A percentile compares a stretch with the other conserved stretches of the same genome.
Evolutionary conservation across 768 basidiomycete species (phyloP).

Genomic region (Tylopilus plumbeoviolaceoides): DNA sequence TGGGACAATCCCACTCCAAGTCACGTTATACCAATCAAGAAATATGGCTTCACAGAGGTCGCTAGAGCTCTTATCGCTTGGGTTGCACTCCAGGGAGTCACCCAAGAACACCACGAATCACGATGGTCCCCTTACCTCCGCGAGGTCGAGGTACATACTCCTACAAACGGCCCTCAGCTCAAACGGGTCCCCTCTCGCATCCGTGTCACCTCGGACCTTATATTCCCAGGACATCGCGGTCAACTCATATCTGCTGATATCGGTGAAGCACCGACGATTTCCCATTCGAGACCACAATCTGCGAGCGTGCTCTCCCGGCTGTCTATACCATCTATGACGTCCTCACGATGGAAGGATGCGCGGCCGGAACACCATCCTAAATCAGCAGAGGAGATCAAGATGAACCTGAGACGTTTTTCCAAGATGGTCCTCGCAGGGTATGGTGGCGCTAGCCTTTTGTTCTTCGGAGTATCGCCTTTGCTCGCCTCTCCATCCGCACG

Average conservation of each 20-base stretch:
- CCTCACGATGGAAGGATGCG: conserved; percentile 21
- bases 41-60: conserved; percentile 62
- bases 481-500: conserved; percentile 25
- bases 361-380: conserved; percentile 23
- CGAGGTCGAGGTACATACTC: conserved; percentile 61
- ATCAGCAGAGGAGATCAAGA: conserved; percentile 51
- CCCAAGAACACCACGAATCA: conserved; percentile 75
- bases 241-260: conserved; percentile 82
- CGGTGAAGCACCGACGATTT: conserved; percentile 47
- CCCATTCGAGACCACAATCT: conserved; percentile 31
- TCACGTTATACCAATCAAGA: conserved; percentile 52
- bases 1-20: conserved; percentile 56
- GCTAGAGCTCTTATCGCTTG: conserved; percentile 72
- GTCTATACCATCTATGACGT: conserved; percentile 27
- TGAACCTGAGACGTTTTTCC: conserved; percentile 71
- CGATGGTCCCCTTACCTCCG: conserved; percentile 61
- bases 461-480: conserved; percentile 63
- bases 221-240: conserved; percentile 61
- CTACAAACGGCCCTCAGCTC: conserved; percentile 29
- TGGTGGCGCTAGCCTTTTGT: conserved; percentile 74
- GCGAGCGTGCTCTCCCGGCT: conserved; percentile 24
- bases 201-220: conserved; percentile 68
- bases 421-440: conserved; percentile 84
- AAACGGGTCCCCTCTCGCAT: conserved; percentile 48
- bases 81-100: conserved; percentile 78